phyloP scores from a whole-genome alignment of 768 basidiomycete genomes.

The Lyophyllum semitale region DNA sequence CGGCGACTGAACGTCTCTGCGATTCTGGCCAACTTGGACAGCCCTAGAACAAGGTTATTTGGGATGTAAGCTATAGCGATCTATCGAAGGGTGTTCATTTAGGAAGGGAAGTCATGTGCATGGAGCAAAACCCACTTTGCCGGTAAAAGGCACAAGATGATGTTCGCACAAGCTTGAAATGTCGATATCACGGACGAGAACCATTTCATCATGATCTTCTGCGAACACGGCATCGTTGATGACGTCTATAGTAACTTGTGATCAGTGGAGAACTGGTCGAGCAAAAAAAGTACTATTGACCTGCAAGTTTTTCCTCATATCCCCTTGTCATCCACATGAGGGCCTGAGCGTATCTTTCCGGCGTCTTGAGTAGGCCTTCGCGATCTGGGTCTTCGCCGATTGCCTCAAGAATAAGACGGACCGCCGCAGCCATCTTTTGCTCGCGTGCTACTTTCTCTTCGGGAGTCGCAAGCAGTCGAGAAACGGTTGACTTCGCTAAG shows the following conservation, averaged over 20 bases:
- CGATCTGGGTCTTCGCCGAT: slow-evolving; percentile 98
- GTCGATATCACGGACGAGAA: slow-evolving; percentile 95
- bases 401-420: slow-evolving; percentile 92
- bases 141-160: slow-evolving; percentile 96
- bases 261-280: slow-evolving; percentile 13
- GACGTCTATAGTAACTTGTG: slow-evolving; percentile 62
- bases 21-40: slow-evolving; percentile 95
- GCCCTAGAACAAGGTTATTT: slow-evolving; percentile 88
- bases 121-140: slow-evolving; percentile 66
- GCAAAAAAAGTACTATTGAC: slow-evolving; percentile 40
- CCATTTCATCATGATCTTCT: slow-evolving; percentile 99
- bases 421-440: slow-evolving; percentile 76
- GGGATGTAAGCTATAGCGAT: slow-evolving; percentile 98
- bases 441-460: slow-evolving; percentile 74
- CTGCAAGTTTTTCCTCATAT: slow-evolving; percentile 93
- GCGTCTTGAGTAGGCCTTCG: slow-evolving; percentile 89
- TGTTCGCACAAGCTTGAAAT: slow-evolving; percentile 98
- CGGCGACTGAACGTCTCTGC: slow-evolving; percentile 96
- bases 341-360: slow-evolving; percentile 94
- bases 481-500: slow-evolving; percentile 87
- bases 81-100: slow-evolving; percentile 41
- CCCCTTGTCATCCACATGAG: slow-evolving; percentile 99
- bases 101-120: slow-evolving; percentile 14
- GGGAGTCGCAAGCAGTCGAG: slow-evolving; percentile 78
- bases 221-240: slow-evolving; percentile 98